These are phyloP conservation scores for Salvia miltiorrhiza DNA, from an alignment of 257 asterid species.

Conservation along the genomic window DNA sequence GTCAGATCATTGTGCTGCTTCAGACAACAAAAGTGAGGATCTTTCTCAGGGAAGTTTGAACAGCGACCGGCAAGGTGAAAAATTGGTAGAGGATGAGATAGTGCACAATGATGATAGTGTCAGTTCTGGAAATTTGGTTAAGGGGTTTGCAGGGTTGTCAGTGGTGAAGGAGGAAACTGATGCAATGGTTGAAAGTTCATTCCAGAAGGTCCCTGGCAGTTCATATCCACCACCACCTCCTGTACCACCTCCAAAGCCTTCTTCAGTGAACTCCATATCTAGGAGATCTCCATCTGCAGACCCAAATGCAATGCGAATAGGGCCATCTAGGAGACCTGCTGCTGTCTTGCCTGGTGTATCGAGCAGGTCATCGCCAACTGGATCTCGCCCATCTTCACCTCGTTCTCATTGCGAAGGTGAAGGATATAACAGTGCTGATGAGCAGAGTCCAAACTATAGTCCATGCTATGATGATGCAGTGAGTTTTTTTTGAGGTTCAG, in stretches of 20 bases:
- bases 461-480: conserved; percentile 85
- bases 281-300: conserved; percentile 48
- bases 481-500: conserved; percentile 36
- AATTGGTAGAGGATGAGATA: conserved; percentile 36
- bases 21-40: conserved; percentile 45
- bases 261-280: conserved; percentile 39
- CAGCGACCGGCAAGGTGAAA: conserved; percentile 37
- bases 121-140: conserved; percentile 40
- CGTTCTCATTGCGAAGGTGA: conserved; percentile 88
- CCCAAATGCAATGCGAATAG: conserved; percentile 51
- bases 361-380: conserved; percentile 77
- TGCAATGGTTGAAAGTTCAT: conserved; percentile 44
- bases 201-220: conserved; percentile 47
- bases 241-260: conserved; percentile 87
- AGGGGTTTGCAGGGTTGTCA: conserved; percentile 39
- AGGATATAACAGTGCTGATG: conserved; percentile 97
- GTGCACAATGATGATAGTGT: conserved; percentile 33
- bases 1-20: conserved; percentile 34
- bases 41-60: conserved; percentile 33
- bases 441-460: conserved; percentile 66
- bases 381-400: conserved; percentile 95
- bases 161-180: conserved; percentile 56
- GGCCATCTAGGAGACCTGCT: conserved; percentile 63
- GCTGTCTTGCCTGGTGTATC: conserved; percentile 66
- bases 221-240: conserved; percentile 98